Evolutionary conservation across 441 rosid genomes (phyloP), one percentile per base, ranked within the genome.

Genomic region (Macaranga tanarius): DNA sequence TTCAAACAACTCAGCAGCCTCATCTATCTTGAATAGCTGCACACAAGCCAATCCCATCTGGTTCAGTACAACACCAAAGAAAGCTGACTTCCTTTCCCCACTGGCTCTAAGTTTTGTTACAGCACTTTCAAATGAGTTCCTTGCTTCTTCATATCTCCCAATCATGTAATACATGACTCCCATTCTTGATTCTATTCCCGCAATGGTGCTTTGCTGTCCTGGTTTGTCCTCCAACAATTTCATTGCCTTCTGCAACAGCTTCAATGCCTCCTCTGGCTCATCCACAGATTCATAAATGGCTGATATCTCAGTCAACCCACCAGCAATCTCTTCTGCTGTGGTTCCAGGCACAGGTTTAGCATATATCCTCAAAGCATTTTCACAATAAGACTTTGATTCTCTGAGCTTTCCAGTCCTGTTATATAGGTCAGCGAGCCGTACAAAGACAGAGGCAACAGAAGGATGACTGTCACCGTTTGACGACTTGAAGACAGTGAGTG

Each of bases 31-130:
- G 86, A 95, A 95, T 77, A 95, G 82, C 76, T 91, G 99, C 19
- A 95, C 97, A 75, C 96, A 91, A 26, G 98, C 91, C 83, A 95
- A 83, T 23, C 97, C 99, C 99, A 95, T 95, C 85, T 95, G 99
- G 86, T 95, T 95, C 86, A 95, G 67, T 62, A 92, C 90, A 66
- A 95, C 98, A 42, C 97, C 99, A 31, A 95, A 91, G 87, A 92
- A 92, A 22, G 98, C 93, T 0, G 99, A 95, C 67, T 91, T 92
- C 81, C 90, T 87, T 84, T 95, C 99, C 26, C 98, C 98, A 15
- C 95, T 84, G 22, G 87, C 88, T 60, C 98, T 82, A 70, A 95
- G 96, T 73, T 92, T 95, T 9, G 84, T 74, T 51, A 92, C 85
- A 12, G 98, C 93, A 65, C 90, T 89, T 83, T 85, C 96, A 68